Evolutionary conservation across 2,329 filamentous ascomycete species (phyloP), one percentile per base, ranked within the genome.

Genomic region (Lasiodiplodia citricola): DNA sequence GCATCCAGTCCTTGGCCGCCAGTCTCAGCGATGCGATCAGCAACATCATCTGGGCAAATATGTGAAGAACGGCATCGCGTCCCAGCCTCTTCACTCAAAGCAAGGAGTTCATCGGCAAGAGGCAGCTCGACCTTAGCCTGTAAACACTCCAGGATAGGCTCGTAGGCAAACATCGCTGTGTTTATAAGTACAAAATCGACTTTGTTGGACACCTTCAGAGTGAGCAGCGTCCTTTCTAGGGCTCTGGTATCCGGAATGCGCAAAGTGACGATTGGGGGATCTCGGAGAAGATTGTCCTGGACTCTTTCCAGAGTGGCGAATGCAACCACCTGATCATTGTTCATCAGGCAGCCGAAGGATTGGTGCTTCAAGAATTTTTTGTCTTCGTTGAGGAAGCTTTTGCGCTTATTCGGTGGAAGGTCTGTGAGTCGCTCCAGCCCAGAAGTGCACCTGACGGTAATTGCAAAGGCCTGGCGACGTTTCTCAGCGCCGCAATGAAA

Each of bases 111-210:
- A 1, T 86, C 75, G 3, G 85, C 80, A 0, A 93, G 79, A 0
- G 90, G 86, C 0, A 92, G 66, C 2, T 88, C 83, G 0, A 75
- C 79, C 28, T 88, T 87, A 0, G 81, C 77, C 74, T 91, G 85
- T 1, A 93, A 79, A 1, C 86, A 83, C 58, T 84, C 77, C 4
- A 93, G 75, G 1, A 93, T 83, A 0, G 91, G 91, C 66, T 92
- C 88, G 67, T 89, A 92, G 0, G 90, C 88, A 74, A 92, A 93
- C 0, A 90, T 83, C 0, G 90, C 83, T 0, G 90, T 90, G 52
- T 91, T 86, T 0, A 92, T 86, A 2, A 57, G 13, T 8, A 69
- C 5, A 18, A 69, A 69, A 3, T 67, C 35, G 3, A 69, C 28
- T 16, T 67, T 50, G 16, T 57, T 62, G 3, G 28, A 37, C 0